These are phyloP conservation scores for Microsporum ferrugineum DNA, from an alignment of 2,329 filamentous ascomycete genomes.

Conservation along the genomic window DNA sequence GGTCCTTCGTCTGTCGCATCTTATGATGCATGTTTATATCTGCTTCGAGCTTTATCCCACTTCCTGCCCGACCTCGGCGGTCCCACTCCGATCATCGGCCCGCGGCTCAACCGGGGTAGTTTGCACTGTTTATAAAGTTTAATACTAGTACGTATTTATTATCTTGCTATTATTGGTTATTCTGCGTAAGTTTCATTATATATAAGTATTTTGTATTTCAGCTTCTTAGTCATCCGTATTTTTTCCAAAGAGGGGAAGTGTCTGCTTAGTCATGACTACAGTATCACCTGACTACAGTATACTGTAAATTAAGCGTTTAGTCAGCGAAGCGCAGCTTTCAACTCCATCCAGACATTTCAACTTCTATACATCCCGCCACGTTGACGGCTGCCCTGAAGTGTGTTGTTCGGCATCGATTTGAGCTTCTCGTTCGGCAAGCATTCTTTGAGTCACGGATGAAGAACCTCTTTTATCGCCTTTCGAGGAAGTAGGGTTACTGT, in stretches of 20 bases:
- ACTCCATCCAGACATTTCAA: too few relatives aligned
- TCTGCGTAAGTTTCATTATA: background rate
- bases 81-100: background rate
- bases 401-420: constrained; percentile 8
- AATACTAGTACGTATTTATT: too few relatives aligned
- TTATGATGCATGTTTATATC: background rate
- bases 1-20: too few relatives aligned
- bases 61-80: background rate
- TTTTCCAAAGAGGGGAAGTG: background rate
- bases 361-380: constrained; percentile 8
- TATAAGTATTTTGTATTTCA: background rate
- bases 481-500: background rate
- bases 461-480: constrained; percentile 9
- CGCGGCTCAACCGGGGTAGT: background rate
- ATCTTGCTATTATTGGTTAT: background rate
- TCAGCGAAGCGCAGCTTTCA: background rate
- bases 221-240: background rate
- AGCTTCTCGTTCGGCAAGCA: constrained; percentile 8
- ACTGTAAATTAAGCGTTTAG: background rate
- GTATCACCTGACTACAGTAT: background rate
- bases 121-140: background rate
- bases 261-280: background rate
- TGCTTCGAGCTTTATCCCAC: background rate
- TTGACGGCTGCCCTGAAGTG: constrained; percentile 8
- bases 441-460: constrained; percentile 9